These are phyloP conservation scores for Penicillium bialowiezense DNA, from an alignment of 495 filamentous ascomycete genomes.

Conservation along the genomic window DNA sequence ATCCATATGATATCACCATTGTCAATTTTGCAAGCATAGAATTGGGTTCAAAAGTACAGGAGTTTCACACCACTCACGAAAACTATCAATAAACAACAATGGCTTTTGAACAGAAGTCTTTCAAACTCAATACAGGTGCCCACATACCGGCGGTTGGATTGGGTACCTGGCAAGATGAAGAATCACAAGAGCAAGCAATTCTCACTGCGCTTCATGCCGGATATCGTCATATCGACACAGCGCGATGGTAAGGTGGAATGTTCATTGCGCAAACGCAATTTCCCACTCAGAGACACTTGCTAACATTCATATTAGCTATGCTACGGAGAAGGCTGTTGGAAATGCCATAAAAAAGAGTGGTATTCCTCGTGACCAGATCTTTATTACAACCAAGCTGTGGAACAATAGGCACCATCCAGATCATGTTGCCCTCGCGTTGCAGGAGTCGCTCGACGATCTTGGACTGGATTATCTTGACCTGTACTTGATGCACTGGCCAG, in stretches of 20 bases:
- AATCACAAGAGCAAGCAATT: slow-evolving; percentile 46
- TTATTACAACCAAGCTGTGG: slow-evolving; percentile 70
- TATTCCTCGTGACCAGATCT: slow-evolving; percentile 57
- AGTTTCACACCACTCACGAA: no score
- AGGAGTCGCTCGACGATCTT: slow-evolving; percentile 59
- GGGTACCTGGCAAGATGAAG: slow-evolving; percentile 50
- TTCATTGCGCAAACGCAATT: background rate
- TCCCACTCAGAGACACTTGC: background rate
- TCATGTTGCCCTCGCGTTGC: slow-evolving; percentile 54
- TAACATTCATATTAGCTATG: slow-evolving; percentile 39
- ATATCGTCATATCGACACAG: slow-evolving; percentile 64
- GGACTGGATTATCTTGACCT: slow-evolving; percentile 66
- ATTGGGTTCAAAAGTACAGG: no score
- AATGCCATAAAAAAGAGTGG: slow-evolving; percentile 53
- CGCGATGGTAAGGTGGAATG: slow-evolving; percentile 38
- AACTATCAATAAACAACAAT: background rate
- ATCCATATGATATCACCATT: no score
- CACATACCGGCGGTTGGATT: slow-evolving; percentile 49
- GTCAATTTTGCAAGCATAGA: no score
- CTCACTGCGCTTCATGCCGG: slow-evolving; percentile 50
- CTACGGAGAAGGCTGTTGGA: slow-evolving; percentile 51
- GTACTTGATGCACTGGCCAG: slow-evolving; percentile 68
- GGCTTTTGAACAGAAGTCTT: slow-evolving; percentile 1
- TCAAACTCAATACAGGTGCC: slow-evolving; percentile 50
- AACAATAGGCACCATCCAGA: slow-evolving; percentile 64